Conservation (phyloP, 139 green algal species). For the Mychonastes homosphaera region DNA sequence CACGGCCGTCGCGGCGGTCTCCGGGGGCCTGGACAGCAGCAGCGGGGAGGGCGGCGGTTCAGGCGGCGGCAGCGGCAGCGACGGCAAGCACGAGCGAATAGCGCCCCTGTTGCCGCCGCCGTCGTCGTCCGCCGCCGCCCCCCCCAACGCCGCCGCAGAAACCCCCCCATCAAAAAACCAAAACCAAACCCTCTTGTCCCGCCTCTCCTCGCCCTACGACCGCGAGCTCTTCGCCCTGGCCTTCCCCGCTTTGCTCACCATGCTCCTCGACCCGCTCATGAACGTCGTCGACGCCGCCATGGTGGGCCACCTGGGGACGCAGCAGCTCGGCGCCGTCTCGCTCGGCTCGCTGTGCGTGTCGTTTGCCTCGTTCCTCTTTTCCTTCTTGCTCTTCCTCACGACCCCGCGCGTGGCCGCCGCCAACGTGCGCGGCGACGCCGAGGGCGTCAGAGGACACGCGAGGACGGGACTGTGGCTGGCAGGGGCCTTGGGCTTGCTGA, state of each 20-base stretch:
- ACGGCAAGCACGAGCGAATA: too few species aligned
- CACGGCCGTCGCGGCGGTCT: too few species aligned
- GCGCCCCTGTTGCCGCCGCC: too few species aligned
- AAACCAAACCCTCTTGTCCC: too few species aligned
- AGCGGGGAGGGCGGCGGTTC: too few species aligned
- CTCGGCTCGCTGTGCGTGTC: constrained; percentile 38
- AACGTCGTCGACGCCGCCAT: constrained; percentile 39
- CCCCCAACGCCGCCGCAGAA: too few species aligned
- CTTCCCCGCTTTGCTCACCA: constrained; percentile 34
- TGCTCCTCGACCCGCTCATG: constrained; percentile 50
- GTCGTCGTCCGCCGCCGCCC: too few species aligned
- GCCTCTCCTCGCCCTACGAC: constrained; percentile 26
- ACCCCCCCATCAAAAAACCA: too few species aligned
- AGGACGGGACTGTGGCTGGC: constrained; percentile 37
- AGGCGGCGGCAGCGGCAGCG: too few species aligned
- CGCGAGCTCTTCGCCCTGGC: constrained; percentile 36
- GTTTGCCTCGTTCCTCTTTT: constrained; percentile 47
- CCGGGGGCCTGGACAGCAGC: too few species aligned
- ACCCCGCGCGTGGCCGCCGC: constrained; percentile 46
- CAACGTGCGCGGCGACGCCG: constrained; percentile 20
- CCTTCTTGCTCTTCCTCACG: constrained; percentile 52
- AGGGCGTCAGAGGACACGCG: constrained; percentile 22
- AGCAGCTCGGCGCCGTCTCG: constrained; percentile 44
- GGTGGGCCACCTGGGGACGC: constrained; percentile 40
- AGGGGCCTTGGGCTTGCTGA: not conserved